Conservation (phyloP, 192 early-diverging fungal species). For the Umbelopsis sp. region DNA sequence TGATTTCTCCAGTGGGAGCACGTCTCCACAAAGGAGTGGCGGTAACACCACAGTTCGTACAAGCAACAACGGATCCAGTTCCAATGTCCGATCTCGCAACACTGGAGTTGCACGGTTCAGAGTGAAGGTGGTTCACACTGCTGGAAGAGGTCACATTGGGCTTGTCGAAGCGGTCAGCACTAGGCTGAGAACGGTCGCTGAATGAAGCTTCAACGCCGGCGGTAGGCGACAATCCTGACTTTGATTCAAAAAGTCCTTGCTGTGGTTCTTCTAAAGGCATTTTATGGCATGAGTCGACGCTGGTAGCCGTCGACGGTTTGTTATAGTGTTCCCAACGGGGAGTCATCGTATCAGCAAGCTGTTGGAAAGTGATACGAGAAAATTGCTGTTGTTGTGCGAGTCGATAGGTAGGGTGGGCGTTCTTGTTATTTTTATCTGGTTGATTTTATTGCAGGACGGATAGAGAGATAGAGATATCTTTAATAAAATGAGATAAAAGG, state of each 20-base stretch:
- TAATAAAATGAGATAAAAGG: no score
- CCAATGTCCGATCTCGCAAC: conserved; percentile 45
- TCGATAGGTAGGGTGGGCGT: background rate
- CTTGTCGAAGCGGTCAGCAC: conserved; percentile 33
- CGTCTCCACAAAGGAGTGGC: conserved; percentile 80
- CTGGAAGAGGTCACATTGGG: conserved; percentile 31
- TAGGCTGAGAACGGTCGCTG: conserved; percentile 27
- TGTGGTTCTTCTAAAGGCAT: conserved; percentile 30
- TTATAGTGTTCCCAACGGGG: conserved; percentile 32
- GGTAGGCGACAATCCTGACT: conserved; percentile 9
- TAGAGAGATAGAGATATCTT: no score
- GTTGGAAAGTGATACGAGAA: background rate
- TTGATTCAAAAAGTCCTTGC: conserved; percentile 25
- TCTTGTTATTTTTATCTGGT: no score
- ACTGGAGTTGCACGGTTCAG: conserved; percentile 47
- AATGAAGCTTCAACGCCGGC: conserved; percentile 15
- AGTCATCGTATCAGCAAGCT: conserved; percentile 13
- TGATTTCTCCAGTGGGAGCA: conserved; percentile 65
- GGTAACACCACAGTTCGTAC: conserved; percentile 75
- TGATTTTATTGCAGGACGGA: no score
- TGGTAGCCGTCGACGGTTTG: conserved; percentile 41
- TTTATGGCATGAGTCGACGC: conserved; percentile 43
- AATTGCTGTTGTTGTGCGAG: background rate
- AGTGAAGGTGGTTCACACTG: conserved; percentile 15
- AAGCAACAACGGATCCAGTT: conserved; percentile 36